phyloP scores from a whole-genome alignment of 1,284 basidiomycete species.

The Phylloboletellus chloephorus region DNA sequence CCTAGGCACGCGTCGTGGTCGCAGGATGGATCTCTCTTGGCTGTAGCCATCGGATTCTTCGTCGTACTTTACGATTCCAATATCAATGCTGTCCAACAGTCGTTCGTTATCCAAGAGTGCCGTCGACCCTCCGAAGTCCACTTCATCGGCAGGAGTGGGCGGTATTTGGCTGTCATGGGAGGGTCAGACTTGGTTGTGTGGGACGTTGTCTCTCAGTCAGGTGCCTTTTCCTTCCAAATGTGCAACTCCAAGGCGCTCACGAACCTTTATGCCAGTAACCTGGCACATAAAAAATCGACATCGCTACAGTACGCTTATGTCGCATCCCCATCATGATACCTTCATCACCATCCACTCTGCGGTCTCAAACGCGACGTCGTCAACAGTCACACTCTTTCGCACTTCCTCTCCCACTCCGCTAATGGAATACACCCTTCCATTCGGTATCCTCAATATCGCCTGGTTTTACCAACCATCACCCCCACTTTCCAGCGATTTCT shows the following conservation, averaged over 20 bases:
- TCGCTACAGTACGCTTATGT: conserved; percentile 42
- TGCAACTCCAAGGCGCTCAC: conserved; percentile 9
- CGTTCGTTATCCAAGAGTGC: conserved; percentile 57
- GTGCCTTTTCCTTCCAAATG: conserved; percentile 38
- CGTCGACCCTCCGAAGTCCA: conserved; percentile 40
- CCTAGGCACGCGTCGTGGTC: conserved; percentile 76
- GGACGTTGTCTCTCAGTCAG: conserved; percentile 72
- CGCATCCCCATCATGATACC: conserved; percentile 52
- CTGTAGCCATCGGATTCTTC: conserved; percentile 63
- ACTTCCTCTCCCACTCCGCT: conserved; percentile 42
- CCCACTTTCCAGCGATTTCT: conserved; percentile 38
- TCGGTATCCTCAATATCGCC: conserved; percentile 48
- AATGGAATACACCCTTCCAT: conserved; percentile 48
- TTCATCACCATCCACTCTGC: conserved; percentile 52
- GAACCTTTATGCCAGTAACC: conserved; percentile 38
- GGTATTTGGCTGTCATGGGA: conserved; percentile 56
- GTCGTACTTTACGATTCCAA: conserved; percentile 77
- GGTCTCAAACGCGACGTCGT: conserved; percentile 26
- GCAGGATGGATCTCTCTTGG: conserved; percentile 81
- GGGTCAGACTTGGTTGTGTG: conserved; percentile 61
- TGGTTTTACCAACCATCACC: conserved; percentile 40
- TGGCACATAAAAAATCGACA: conserved; percentile 49
- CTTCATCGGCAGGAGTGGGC: conserved; percentile 64
- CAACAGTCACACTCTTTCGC: conserved; percentile 45
- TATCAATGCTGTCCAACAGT: conserved; percentile 61